Percentiles rank a stretch among this genome's conserved stretches.
phyloP scores from a whole-genome alignment of 2,329 filamentous ascomycete genomes.

The Dothideomycetes sp. region DNA sequence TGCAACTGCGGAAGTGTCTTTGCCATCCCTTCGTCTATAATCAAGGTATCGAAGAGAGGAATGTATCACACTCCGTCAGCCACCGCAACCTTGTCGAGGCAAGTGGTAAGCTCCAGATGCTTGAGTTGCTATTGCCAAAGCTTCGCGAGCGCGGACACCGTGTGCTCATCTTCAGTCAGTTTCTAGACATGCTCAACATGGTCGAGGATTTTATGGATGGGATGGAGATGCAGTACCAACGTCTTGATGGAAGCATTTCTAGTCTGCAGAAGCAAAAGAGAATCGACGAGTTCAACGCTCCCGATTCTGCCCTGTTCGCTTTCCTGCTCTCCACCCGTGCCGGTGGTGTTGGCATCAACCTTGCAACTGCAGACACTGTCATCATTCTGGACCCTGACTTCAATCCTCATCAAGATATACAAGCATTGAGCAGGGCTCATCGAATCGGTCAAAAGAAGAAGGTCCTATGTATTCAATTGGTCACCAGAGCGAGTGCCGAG shows the following conservation, averaged over 20 bases:
- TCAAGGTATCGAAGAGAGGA: constrained; percentile 74
- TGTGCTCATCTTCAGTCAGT: constrained; percentile 93
- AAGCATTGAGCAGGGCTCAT: constrained; percentile 87
- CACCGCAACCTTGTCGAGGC: constrained; percentile 83
- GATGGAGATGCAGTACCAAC: constrained; percentile 60
- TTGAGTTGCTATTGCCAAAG: constrained; percentile 80
- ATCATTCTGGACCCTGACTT: constrained; percentile 97
- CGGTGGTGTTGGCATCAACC: constrained; percentile 92
- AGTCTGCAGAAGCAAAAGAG: constrained; percentile 84
- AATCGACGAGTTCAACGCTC: constrained; percentile 87
- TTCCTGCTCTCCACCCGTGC: constrained; percentile 91
- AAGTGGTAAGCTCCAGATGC: constrained; percentile 74
- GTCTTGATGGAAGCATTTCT: constrained; percentile 74
- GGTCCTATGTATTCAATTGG: constrained; percentile 87
- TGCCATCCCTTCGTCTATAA: constrained; percentile 97
- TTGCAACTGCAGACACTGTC: constrained; percentile 93
- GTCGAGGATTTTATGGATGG: constrained; percentile 83
- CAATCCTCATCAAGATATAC: constrained; percentile 96
- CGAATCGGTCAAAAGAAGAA: constrained; percentile 94
- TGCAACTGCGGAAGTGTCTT: constrained; percentile 88
- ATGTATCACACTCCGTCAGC: constrained; percentile 47
- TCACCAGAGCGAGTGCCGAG: constrained; percentile 80
- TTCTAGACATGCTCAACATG: constrained; percentile 74
- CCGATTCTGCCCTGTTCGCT: constrained; percentile 70
- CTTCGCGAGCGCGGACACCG: constrained; percentile 76